A percentile compares a stretch with the other conserved stretches of the same genome.
Conservation (phyloP, 2,329 filamentous ascomycete genomes). For the Exophiala sp. region DNA sequence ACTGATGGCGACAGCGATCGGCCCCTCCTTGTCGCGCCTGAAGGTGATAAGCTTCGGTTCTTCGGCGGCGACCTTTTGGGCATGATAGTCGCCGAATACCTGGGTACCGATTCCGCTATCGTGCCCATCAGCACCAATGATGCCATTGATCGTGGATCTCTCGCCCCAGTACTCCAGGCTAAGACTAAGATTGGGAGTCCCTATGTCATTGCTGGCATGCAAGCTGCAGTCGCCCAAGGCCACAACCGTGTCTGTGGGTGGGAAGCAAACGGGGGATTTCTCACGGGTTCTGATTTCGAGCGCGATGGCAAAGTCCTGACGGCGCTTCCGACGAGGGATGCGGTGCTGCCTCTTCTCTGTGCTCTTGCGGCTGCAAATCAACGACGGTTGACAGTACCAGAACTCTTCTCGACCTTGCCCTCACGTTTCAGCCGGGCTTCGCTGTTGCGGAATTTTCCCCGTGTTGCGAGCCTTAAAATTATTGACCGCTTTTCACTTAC, state of each 20-base stretch:
- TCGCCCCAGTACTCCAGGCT: constrained; percentile 30
- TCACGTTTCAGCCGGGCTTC: constrained; percentile 32
- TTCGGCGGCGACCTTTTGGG: constrained; percentile 35
- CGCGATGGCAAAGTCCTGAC: constrained; percentile 30
- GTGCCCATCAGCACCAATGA: constrained; percentile 36
- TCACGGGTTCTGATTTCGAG: constrained; percentile 33
- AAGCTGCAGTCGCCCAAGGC: constrained; percentile 31
- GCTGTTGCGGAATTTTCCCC: constrained; percentile 34
- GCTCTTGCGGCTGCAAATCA: constrained; percentile 31
- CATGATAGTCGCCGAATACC: constrained; percentile 34
- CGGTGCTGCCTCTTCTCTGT: constrained; percentile 33
- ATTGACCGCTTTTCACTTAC: constrained; percentile 31
- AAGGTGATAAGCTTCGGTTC: constrained; percentile 31
- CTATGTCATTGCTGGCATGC: constrained; percentile 36
- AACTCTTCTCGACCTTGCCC: constrained; percentile 32
- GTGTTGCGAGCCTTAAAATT: constrained; percentile 33
- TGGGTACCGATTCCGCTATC: constrained; percentile 32
- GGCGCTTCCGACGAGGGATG: constrained; percentile 34
- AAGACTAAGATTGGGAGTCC: constrained; percentile 37
- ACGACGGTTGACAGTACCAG: constrained; percentile 28
- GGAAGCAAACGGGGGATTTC: constrained; percentile 37
- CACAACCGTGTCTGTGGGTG: constrained; percentile 32
- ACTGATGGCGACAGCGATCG: constrained; percentile 37
- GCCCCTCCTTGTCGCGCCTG: constrained; percentile 32
- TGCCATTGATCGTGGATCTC: constrained; percentile 33